Evolutionary conservation across 176 grass and related monocot genomes (phyloP).

Genomic region (Thalia dealbata): DNA sequence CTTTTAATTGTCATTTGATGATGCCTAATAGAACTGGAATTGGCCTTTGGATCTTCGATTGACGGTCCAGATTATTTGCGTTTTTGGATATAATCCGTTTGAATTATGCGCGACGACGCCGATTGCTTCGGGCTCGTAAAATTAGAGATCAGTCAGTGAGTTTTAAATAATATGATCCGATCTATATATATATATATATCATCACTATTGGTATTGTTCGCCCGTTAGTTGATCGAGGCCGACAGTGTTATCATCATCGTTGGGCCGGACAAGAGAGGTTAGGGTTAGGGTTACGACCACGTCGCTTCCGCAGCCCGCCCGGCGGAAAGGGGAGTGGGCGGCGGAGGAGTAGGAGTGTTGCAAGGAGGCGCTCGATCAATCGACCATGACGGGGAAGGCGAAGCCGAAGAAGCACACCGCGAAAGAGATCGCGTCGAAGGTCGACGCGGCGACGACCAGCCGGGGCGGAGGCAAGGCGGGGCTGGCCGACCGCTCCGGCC

Average conservation of each 20-base stretch:
- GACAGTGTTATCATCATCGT: neutral
- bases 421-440: constrained; percentile 89
- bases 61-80: neutral
- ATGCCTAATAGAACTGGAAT: neutral
- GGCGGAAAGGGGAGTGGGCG: neutral
- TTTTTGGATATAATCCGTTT: neutral
- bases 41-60: neutral
- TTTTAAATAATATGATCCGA: no score
- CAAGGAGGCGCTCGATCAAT: neutral
- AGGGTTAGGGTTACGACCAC: neutral
- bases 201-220: no score
- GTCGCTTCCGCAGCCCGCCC: neutral
- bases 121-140: no score
- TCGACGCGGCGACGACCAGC: constrained; percentile 89
- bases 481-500: constrained; percentile 49
- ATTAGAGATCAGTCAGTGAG: no score
- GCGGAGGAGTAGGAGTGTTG: neutral
- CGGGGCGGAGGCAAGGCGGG: constrained; percentile 86
- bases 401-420: constrained; percentile 99
- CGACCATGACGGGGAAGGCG: constrained; percentile 89
- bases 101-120: no score
- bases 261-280: neutral
- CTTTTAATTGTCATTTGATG: neutral
- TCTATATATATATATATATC: no score
- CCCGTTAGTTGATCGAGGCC: neutral